Percentiles rank a stretch among this genome's conserved stretches.
Conservation (phyloP, 768 basidiomycete species). For the Hirschioporus abietinus region DNA sequence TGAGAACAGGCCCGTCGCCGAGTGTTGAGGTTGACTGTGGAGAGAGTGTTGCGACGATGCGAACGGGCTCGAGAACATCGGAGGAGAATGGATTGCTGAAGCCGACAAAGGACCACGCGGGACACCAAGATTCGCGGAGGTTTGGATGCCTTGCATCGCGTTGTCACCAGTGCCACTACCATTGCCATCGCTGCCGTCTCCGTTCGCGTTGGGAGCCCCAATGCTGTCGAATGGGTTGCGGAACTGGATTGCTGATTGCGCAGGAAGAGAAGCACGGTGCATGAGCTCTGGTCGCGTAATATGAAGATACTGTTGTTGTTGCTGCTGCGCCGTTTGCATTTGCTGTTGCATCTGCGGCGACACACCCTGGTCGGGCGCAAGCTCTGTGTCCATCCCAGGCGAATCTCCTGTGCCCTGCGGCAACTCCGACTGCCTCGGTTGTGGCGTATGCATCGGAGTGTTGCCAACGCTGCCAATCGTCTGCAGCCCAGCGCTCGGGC, state of each 20-base stretch:
- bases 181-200: not conserved
- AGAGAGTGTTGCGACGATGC: not conserved
- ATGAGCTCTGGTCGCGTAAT: not conserved
- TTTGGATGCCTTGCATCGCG: not conserved
- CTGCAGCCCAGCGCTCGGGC: not conserved
- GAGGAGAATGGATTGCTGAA: not conserved
- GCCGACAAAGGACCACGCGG: not conserved
- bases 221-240: not conserved
- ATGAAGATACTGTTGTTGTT: not conserved
- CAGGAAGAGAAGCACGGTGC: conserved; percentile 1
- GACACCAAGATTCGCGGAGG: not conserved
- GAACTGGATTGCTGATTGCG: not conserved
- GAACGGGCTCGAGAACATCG: not conserved
- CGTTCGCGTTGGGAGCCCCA: not conserved
- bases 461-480: not conserved
- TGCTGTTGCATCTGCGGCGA: not conserved
- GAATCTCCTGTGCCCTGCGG: not conserved
- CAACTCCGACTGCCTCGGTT: not conserved
- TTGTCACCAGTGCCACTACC: not conserved
- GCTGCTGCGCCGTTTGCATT: not conserved
- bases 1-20: not conserved
- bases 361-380: not conserved
- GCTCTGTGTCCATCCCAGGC: not conserved
- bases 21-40: not conserved
- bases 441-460: conserved; percentile 2